Conservation (phyloP, 495 filamentous ascomycete species). For the Daldinia childiae region DNA sequence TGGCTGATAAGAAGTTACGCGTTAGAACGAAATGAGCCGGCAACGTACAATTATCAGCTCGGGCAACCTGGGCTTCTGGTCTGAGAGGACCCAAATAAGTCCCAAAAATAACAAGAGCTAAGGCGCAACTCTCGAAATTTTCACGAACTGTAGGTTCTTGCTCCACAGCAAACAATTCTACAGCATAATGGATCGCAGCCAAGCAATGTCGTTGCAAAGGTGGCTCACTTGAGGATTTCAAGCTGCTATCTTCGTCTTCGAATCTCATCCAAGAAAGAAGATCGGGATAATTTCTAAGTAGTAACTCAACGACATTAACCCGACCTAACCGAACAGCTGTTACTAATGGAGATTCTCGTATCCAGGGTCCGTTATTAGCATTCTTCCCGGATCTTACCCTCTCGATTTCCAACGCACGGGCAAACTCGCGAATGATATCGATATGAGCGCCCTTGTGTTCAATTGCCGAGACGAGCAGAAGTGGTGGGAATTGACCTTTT, state of each 20-base stretch:
- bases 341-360: constrained; percentile 6
- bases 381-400: neutral
- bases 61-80: neutral
- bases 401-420: neutral
- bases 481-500: neutral
- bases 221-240: neutral
- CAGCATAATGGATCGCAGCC: neutral
- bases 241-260: neutral
- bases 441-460: neutral
- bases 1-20: neutral
- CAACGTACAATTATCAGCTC: neutral
- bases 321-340: constrained; percentile 1
- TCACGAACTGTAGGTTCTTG: neutral
- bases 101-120: neutral
- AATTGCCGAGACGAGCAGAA: neutral
- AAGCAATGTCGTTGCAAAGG: neutral
- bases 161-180: neutral
- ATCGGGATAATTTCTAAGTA: neutral
- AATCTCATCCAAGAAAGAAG: neutral
- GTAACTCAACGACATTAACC: neutral
- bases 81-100: neutral
- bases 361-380: neutral
- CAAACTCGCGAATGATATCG: neutral
- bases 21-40: neutral
- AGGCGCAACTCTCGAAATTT: neutral